Evolutionary conservation across 1,139 yeast genomes (phyloP), one percentile per base, ranked within the genome.

Genomic region (Hyphopichia fennica): DNA sequence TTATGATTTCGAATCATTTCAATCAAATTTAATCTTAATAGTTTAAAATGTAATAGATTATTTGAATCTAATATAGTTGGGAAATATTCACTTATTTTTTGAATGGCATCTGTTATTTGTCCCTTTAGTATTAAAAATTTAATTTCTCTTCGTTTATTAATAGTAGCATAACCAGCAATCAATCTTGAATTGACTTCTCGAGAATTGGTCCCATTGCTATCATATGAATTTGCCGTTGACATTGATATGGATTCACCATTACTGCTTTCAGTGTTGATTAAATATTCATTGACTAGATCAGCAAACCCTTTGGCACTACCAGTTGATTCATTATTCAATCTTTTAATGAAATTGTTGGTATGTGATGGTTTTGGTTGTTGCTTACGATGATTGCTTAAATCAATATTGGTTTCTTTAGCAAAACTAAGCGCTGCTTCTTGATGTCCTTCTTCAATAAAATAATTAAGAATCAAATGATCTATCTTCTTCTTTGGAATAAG

Each of bases 1-100:
- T 77, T 75, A 47, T 82, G 82, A 28, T 56, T 58, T 40, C 87
- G 58, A 28, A 84, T 82, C 79, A 80, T 81, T 57, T 84, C 89
- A 31, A 83, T 78, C 42, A 84, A 62, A 48, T 79, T 81, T 44
- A 84, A 62, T 41, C 87, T 67, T 41, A 83, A 60, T 33, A 85
- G 62, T 57, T 81, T 79, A 62, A 84, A 84, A 54, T 84, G 84
- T n/a, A 84, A 62, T 31, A 76, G 62, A 45, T 77, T 77, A 51
- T 80, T 79, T 28, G 72, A 62, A 47, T 81, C 86, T 22, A 82
- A 60, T 16, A 82, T 62, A 1, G 74, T 68, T 0, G 87, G 87
- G 56, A 75, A 81, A 40, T 71, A 59, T 38, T 67, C 62, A 49
- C 76, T 73, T 17, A 81, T 67, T 42, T 67, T 62, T 23, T 61